Conservation (phyloP, 2,329 filamentous ascomycete genomes). For the Thelonectria discophora region DNA sequence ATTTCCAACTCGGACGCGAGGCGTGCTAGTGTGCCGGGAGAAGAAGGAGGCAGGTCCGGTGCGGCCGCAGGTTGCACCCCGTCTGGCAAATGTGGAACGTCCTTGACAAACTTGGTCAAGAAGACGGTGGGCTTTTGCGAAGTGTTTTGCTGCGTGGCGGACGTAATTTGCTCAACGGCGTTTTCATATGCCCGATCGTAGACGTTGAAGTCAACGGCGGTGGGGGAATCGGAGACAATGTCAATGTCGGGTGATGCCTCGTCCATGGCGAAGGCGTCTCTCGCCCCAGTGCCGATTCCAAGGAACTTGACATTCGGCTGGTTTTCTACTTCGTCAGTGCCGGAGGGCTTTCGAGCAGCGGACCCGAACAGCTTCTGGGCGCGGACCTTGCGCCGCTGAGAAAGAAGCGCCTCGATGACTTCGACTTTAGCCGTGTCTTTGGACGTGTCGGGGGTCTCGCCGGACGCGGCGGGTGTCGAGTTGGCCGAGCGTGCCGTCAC, state of each 20-base stretch:
- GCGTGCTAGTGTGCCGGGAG: constrained; percentile 34
- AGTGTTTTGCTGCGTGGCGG: constrained; percentile 44
- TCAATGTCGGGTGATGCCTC: constrained; percentile 58
- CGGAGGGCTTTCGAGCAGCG: constrained; percentile 49
- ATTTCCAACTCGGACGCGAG: constrained; percentile 37
- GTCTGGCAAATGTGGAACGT: constrained; percentile 52
- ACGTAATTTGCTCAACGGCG: constrained; percentile 77
- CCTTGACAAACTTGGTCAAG: constrained; percentile 58
- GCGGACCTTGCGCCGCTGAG: constrained; percentile 55
- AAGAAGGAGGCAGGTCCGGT: constrained; percentile 20
- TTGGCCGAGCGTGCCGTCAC: constrained; percentile 15
- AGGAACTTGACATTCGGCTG: constrained; percentile 73
- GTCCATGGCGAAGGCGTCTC: constrained; percentile 55
- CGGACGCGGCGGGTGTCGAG: constrained; percentile 21
- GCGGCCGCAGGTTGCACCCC: constrained; percentile 30
- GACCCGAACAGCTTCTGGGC: constrained; percentile 34
- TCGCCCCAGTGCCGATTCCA: constrained; percentile 75
- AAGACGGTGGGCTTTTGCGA: constrained; percentile 56
- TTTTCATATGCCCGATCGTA: constrained; percentile 86
- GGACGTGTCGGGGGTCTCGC: constrained; percentile 33
- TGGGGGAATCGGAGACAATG: constrained; percentile 83
- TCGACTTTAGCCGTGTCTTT: constrained; percentile 53
- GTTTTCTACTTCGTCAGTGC: constrained; percentile 66
- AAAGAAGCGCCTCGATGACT: constrained; percentile 60
- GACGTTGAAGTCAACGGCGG: constrained; percentile 83